These are phyloP conservation scores for Exophiala aquamarina DNA, from an alignment of 2,329 filamentous ascomycete species.

Conservation along the genomic window DNA sequence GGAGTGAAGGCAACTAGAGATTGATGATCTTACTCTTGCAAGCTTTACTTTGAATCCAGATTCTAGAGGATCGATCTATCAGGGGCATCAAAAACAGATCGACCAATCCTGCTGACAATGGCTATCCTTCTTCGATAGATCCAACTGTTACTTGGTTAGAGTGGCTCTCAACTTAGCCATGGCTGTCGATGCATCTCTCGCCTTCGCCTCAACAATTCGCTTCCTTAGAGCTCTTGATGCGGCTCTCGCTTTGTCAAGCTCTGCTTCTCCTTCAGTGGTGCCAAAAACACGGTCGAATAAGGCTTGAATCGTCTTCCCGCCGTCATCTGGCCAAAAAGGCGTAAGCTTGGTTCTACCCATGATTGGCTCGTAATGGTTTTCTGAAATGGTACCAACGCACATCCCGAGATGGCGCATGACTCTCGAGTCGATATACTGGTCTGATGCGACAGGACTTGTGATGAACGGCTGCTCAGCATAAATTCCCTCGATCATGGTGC, in stretches of 20 bases:
- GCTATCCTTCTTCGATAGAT: no score
- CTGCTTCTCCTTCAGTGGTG: background rate
- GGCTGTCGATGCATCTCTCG: background rate
- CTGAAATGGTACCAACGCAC: background rate
- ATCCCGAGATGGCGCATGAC: slow-evolving; percentile 1
- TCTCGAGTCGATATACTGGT: slow-evolving; percentile 1
- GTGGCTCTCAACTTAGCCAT: no score
- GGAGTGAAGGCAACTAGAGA: no score
- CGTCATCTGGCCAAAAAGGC: background rate
- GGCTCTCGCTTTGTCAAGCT: background rate
- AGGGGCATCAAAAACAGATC: no score
- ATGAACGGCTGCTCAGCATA: slow-evolving; percentile 2
- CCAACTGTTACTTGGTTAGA: no score
- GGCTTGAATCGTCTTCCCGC: background rate
- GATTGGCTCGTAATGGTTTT: background rate
- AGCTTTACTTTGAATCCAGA: no score
- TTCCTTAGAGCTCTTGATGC: background rate
- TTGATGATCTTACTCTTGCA: no score
- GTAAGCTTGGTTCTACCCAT: background rate
- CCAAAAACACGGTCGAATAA: background rate
- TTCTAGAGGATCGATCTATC: no score
- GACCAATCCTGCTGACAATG: no score
- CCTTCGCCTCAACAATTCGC: background rate
- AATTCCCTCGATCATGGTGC: slow-evolving; percentile 2
- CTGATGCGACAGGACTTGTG: background rate